phyloP scores from a whole-genome alignment of 768 basidiomycete species.

The Tephrocybe sp. region DNA sequence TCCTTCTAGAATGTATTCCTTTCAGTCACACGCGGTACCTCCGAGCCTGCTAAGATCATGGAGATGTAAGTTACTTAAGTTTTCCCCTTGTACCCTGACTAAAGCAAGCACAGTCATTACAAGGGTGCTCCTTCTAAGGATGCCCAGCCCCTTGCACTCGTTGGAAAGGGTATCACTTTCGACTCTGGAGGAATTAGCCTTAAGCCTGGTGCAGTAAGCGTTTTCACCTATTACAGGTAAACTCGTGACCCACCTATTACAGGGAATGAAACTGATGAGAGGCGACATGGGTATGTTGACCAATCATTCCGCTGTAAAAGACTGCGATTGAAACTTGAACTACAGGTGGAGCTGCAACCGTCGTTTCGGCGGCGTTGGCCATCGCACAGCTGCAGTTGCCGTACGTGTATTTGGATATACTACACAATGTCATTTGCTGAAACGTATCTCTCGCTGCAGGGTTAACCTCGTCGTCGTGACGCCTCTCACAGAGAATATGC shows the following conservation, averaged over 20 bases:
- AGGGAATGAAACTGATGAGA: conserved; percentile 85
- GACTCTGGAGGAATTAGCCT: conserved; percentile 87
- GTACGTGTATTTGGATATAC: conserved; percentile 38
- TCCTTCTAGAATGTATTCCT: conserved; percentile 73
- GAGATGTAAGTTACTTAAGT: conserved; percentile 57
- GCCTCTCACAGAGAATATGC: conserved; percentile 85
- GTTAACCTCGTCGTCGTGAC: conserved; percentile 73
- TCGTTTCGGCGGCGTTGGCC: conserved; percentile 68
- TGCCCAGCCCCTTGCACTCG: conserved; percentile 65
- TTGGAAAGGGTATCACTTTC: conserved; percentile 90
- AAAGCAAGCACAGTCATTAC: conserved; percentile 59
- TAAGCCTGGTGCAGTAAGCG: conserved; percentile 66
- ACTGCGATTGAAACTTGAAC: background rate
- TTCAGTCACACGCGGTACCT: conserved; percentile 79
- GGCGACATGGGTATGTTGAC: conserved; percentile 72
- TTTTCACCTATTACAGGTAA: background rate
- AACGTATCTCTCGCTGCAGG: conserved; percentile 29
- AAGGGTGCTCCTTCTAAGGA: conserved; percentile 60
- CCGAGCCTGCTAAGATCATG: conserved; percentile 82
- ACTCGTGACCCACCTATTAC: background rate
- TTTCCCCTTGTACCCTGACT: background rate
- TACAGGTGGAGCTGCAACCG: conserved; percentile 74
- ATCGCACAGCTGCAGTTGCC: conserved; percentile 82
- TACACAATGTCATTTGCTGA: background rate
- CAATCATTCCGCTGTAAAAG: background rate